These are phyloP conservation scores for Claviceps pazoutovae DNA, from an alignment of 2,329 filamentous ascomycete species.

Conservation along the genomic window DNA sequence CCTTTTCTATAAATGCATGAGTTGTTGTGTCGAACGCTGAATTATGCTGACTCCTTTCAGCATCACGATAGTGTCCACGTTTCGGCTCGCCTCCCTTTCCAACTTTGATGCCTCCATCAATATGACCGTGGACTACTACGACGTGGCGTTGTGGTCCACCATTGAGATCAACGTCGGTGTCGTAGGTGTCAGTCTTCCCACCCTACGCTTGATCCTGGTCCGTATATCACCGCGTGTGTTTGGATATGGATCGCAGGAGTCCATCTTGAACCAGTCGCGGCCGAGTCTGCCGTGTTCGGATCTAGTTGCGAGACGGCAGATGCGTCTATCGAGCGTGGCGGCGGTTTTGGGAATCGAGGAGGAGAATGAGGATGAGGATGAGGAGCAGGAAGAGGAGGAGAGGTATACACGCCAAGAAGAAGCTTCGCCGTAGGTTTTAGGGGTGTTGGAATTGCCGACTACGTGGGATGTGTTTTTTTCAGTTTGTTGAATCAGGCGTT, in stretches of 20 bases:
- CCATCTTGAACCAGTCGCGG: not conserved
- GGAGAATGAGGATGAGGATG: not conserved
- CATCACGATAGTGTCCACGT: conserved; percentile 16
- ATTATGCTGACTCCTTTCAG: conserved; percentile 3
- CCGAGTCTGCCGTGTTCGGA: not conserved
- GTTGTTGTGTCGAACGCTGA: not conserved
- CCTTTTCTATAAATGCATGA: not conserved
- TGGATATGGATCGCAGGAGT: conserved; percentile 1
- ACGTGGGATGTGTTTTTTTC: too few relatives aligned
- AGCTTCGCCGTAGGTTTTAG: not conserved
- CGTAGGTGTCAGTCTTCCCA: conserved; percentile 18
- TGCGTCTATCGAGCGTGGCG: conserved; percentile 1
- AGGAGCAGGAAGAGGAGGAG: not conserved
- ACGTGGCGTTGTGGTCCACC: conserved; percentile 14
- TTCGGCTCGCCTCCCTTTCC: conserved; percentile 15
- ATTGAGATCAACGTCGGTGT: conserved; percentile 19
- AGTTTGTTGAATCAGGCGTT: too few relatives aligned
- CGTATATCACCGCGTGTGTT: conserved; percentile 2
- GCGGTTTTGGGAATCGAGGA: not conserved
- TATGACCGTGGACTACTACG: conserved; percentile 13
- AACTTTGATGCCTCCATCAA: conserved; percentile 13
- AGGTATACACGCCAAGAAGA: not conserved
- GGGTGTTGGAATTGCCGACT: too few relatives aligned
- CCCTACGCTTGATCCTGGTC: conserved; percentile 12
- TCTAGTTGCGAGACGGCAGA: not conserved